Evolutionary conservation across 225 moss, liverwort and hornwort species (phyloP), one percentile per base, ranked within the genome.

Genomic region (Physcomitrellopsis africana): DNA sequence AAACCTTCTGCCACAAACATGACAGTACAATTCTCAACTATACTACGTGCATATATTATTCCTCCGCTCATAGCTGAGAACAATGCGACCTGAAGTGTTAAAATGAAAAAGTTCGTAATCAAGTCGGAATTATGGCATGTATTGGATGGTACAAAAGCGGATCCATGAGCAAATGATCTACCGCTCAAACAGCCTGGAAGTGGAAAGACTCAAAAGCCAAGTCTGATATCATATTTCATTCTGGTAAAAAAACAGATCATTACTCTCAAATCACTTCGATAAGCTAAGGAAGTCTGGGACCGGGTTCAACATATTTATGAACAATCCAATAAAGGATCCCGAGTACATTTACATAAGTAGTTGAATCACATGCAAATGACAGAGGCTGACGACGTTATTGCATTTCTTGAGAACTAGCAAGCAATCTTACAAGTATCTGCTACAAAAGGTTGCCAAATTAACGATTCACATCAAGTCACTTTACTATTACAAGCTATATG

Each of bases 101-200:
- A n/a, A n/a, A n/a, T n/a, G n/a, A n/a, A n/a, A n/a, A n/a, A n/a
- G n/a, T n/a, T n/a, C n/a, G n/a, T 0, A 0, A 63, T 41, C 0
- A 19, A 0, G 0, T 72, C 0, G 0, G 0, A 72, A 0, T 8
- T 51, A 22, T 44, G 5, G 43, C 43, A 72, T 32, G 51, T 61
- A 0, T 1, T 48, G 0, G 41, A 42, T 51, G 51, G 15, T 4
- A 5, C 0, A 9, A 0, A 70, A 43, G 0, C 0, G 1, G 0
- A 72, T 32, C 32, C 0, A 8, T 0, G 13, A 27, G 60, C 0
- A 51, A 22, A 0, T 0, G 9, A 51, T 13, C 10, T 62, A 0
- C 0, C 0, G 2, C 51, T 41, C 6, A 23, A 49, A 0, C 0
- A 60, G 1, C 3, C 0, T 60, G 0, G 26, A 46, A 61, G 0